Evolutionary conservation across 2,329 filamentous ascomycete genomes (phyloP), one percentile per base, ranked within the genome.

Genomic region (Bipolaris sorokiniana): DNA sequence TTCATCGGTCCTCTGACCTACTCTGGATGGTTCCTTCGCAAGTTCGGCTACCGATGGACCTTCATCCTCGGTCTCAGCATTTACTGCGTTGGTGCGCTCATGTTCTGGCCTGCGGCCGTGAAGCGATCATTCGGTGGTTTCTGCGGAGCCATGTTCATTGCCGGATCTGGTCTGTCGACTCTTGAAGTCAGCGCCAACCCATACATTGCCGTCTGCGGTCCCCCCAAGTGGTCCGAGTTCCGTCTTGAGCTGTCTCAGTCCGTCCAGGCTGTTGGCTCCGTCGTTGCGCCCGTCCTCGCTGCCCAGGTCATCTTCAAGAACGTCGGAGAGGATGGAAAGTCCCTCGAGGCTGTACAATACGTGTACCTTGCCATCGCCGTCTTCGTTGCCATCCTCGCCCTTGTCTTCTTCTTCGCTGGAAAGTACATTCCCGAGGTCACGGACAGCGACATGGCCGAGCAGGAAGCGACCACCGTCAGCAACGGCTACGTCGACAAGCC

Each of bases 31-130:
- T 80, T 93, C 59, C 80, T 95, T 7, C 85, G 90, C 18, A 84
- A 85, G 56, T 90, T 89, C 48, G 91, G 91, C 3, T 95, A 92
- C 78, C 90, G 91, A 64, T 86, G 86, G 40, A 91, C 90, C 0
- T 93, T 95, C 66, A 93, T 95, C 58, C 81, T 88, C 26, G 91
- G 90, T 36, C 81, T 92, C 6, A 81, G 77, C 55, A 82, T 92
- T 42, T 91, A 91, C 73, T 84, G 82, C 58, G 83, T 88, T 66
- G 82, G 84, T 62, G 91, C 90, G 34, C 86, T 94, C 62, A 91
- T 92, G 78, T 93, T 94, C 78, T 95, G 90, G 91, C 91, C 91
- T 0, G 89, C 88, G 1, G 89, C 88, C 7, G 85, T 93, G 9
- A 84, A 91, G 57, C 83, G 83, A 42, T 90, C 86, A 15, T 93